Evolutionary conservation across 768 basidiomycete genomes (phyloP), one percentile per base, ranked within the genome.

Genomic region (Suillus luteus): DNA sequence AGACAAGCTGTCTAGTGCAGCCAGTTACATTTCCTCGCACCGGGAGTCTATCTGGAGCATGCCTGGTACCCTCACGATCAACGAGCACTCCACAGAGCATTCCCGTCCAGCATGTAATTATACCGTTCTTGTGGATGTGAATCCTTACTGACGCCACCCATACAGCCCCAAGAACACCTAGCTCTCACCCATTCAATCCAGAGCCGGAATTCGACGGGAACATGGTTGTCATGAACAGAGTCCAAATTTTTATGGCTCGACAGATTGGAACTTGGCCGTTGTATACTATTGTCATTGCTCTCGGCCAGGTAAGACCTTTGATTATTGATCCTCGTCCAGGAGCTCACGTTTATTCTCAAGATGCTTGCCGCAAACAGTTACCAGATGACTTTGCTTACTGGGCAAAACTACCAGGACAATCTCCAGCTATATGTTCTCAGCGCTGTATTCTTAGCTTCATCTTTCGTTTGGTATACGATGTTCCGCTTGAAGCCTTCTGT

Each of bases 281-380:
- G 66, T 97, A 97, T 76, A 91, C 93, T 48, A 91, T 96, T 69
- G 80, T 96, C 70, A 91, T 96, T 65, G 94, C 89, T 35, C 67
- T 91, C 37, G 95, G 95, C 40, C 95, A 93, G 81, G 85, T 86
- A 55, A 54, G 83, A 69, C 49, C 35, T 27, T 17, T 1, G 8
- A 12, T n/a, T 17, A 19, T 61, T 19, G 12, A 31, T 37, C 40
- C 38, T 12, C 33, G 14, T 51, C 35, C 9, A 43, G 63, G 67
- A 41, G 70, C 41, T 38, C 22, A 31, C 31, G 48, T 64, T 35
- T 15, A 15, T 31, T 58, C 62, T 55, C 9, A 68, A 90, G 85
- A 93, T 95, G 90, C 77, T 95, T 66, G 88, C 90, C 62, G 93
- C 93, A 3, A 94, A 93, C 37, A 96, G 94, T 71, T 97, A 96